Evolutionary conservation across 2,329 filamentous ascomycete species (phyloP).

Genomic region (Pseudogymnoascus sp.): DNA sequence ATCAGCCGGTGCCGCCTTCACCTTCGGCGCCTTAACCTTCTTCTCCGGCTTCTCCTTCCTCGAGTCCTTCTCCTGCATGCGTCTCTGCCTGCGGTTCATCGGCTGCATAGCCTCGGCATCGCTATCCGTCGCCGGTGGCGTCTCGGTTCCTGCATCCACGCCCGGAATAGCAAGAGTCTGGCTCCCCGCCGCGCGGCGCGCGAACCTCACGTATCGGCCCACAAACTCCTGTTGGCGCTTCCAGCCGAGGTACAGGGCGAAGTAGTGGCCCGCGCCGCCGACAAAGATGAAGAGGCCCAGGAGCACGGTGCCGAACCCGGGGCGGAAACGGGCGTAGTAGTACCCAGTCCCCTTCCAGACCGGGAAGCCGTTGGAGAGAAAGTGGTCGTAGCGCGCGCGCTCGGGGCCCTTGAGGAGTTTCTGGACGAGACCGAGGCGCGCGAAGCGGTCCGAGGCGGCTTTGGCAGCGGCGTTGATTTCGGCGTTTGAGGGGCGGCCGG

Average conservation of each 20-base stretch:
- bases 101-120: conserved; percentile 43
- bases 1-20: conserved; percentile 30
- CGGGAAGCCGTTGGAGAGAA: conserved; percentile 86
- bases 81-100: conserved; percentile 78
- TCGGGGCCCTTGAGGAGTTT: conserved; percentile 75
- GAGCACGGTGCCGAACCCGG: conserved; percentile 78
- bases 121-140: conserved; percentile 36
- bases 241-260: conserved; percentile 76
- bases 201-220: conserved; percentile 83
- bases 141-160: conserved; percentile 41
- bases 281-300: conserved; percentile 71
- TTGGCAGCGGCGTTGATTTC: conserved; percentile 75
- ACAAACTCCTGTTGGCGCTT: conserved; percentile 87
- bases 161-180: conserved; percentile 68
- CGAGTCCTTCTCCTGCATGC: conserved; percentile 77
- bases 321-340: conserved; percentile 92
- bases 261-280: conserved; percentile 81
- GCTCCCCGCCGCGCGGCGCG: conserved; percentile 77
- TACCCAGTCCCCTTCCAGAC: conserved; percentile 96
- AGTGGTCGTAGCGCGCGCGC: conserved; percentile 89
- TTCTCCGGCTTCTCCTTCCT: conserved; percentile 59
- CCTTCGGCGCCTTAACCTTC: conserved; percentile 40
- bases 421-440: conserved; percentile 73
- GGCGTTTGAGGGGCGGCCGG: conserved; percentile 48
- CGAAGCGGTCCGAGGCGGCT: conserved; percentile 72